phyloP scores from a whole-genome alignment of 208 protist species.

The Leishmania mexicana region DNA sequence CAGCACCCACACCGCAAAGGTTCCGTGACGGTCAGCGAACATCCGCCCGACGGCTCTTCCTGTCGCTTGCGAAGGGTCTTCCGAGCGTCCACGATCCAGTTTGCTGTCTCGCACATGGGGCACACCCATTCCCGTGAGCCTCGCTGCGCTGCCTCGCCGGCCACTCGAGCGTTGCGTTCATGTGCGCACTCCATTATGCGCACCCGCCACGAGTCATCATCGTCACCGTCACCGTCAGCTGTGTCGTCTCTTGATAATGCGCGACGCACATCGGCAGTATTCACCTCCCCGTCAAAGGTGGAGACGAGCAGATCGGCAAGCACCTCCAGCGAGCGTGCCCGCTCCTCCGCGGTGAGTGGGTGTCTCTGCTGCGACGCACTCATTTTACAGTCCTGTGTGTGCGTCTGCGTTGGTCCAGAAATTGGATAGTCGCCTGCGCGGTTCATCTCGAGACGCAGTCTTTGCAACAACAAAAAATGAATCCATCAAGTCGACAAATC shows the following conservation, averaged over 20 bases:
- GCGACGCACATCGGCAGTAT: conserved; percentile 38
- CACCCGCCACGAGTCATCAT: conserved; percentile 36
- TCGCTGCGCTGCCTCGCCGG: background rate
- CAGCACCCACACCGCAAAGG: conserved; percentile 24
- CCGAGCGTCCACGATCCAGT: conserved; percentile 37
- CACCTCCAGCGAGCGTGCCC: conserved; percentile 35
- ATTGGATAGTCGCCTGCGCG: background rate
- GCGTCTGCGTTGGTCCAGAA: background rate
- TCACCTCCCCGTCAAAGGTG: conserved; percentile 49
- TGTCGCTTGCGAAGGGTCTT: conserved; percentile 36
- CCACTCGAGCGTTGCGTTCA: conserved; percentile 6
- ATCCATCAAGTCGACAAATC: background rate
- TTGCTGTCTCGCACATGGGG: conserved; percentile 41
- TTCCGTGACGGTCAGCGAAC: background rate
- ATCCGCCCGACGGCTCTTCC: background rate
- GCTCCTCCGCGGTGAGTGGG: conserved; percentile 3
- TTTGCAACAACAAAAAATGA: background rate
- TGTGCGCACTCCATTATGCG: conserved; percentile 29
- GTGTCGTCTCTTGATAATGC: conserved; percentile 20
- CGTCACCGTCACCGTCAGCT: conserved; percentile 1
- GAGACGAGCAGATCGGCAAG: conserved; percentile 58
- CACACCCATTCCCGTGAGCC: conserved; percentile 44
- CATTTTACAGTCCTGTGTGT: background rate
- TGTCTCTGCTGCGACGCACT: background rate
- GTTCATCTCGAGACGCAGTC: background rate